A percentile compares a stretch with the other conserved stretches of the same genome.
Conservation (phyloP, 345 rosid species). For the Pelargonium nanum region DNA sequence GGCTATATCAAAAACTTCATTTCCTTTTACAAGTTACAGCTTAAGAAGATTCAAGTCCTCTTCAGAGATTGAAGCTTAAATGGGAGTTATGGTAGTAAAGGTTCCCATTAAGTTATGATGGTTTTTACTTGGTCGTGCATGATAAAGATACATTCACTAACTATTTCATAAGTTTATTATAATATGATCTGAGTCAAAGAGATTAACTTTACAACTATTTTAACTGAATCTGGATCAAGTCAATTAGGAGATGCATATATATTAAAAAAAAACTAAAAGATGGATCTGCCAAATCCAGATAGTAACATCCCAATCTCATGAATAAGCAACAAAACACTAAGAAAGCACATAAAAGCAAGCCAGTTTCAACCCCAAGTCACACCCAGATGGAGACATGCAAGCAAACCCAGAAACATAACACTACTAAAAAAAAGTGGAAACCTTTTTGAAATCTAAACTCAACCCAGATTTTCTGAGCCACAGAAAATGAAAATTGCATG, state of each 20-base stretch:
- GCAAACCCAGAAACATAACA: neutral
- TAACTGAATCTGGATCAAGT: neutral
- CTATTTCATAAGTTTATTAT: neutral
- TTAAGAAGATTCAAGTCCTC: neutral
- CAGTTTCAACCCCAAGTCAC: neutral
- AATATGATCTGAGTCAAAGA: constrained; percentile 17
- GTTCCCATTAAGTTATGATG: too few species aligned
- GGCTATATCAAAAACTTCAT: neutral
- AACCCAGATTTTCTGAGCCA: neutral
- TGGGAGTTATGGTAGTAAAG: too few species aligned
- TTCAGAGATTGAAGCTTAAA: neutral
- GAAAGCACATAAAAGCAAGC: neutral
- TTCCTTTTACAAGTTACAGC: neutral
- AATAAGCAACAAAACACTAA: neutral
- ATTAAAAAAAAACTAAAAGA: neutral
- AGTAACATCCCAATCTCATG: neutral
- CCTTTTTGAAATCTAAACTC: constrained; percentile 6
- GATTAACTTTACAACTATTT: neutral
- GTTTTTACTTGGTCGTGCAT: too few species aligned
- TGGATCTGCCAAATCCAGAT: neutral
- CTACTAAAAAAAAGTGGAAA: constrained; percentile 5
- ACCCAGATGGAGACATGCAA: neutral
- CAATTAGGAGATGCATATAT: neutral
- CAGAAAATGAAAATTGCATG: constrained; percentile 5
- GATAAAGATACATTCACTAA: neutral